These are phyloP conservation scores for Arabidopsis lyrata DNA, from an alignment of 441 rosid genomes.

Conservation along the genomic window DNA sequence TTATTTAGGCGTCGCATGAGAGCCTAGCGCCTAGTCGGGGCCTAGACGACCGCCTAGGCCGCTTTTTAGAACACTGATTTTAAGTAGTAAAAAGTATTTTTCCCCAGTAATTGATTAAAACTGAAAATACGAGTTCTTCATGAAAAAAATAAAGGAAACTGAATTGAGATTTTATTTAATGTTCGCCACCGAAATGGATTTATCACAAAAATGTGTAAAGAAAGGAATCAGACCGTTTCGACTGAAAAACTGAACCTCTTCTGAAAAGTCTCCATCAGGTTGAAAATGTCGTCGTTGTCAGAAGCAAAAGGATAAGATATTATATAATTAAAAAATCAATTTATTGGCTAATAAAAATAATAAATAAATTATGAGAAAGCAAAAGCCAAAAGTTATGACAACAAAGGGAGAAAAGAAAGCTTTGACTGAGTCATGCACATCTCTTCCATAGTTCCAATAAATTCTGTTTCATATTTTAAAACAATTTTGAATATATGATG, in stretches of 20 bases:
- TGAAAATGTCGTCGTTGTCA: slow-evolving; percentile 24
- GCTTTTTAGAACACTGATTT: no score
- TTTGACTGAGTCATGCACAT: slow-evolving; percentile 18
- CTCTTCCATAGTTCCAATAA: background rate
- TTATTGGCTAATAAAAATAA: background rate
- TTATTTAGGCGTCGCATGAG: no score
- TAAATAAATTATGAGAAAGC: background rate
- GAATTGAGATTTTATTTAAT: no score
- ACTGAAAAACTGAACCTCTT: background rate
- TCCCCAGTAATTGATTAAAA: no score
- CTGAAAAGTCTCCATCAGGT: slow-evolving; percentile 26
- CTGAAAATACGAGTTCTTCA: no score
- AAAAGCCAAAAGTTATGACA: slow-evolving; percentile 9
- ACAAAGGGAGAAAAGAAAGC: background rate
- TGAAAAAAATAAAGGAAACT: no score
- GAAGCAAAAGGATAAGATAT: slow-evolving; percentile 6
- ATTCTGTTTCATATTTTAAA: background rate
- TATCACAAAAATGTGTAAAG: background rate
- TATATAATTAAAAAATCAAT: background rate
- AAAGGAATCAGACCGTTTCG: slow-evolving; percentile 7
- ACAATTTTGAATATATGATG: background rate
- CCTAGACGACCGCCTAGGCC: no score
- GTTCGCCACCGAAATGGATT: background rate
- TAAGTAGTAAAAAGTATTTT: no score
- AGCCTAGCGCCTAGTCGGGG: no score